Base-by-base conservation (phyloP, 768 basidiomycete genomes). In the Kwoniella shandongensis region DNA sequence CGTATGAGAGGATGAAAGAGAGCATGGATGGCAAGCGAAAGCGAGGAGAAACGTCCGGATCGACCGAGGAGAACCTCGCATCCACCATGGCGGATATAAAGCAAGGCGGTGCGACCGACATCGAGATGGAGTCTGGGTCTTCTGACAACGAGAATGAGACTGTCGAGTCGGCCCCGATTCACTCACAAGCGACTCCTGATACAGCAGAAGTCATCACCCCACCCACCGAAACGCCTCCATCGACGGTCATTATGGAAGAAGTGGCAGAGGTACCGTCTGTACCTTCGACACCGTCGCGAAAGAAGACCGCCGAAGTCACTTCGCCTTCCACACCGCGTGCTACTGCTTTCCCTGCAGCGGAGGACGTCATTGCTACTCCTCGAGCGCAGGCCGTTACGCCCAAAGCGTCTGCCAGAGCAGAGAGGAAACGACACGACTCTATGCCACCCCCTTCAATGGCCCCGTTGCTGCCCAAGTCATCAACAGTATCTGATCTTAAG, bases 271-370 rank as follows among this genome's bases (percentile, higher is more conserved):
- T 25, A 13, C 57, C 54, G 10, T 27, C 30, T 2, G 30, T 45
- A 2, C 70, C 70, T 5, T 32, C 38, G 0, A 72, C 70, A 13
- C 70, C 70, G 6, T 54, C 53, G 8, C 56, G 56, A 18, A 62
- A 59, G 39, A 29, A 36, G 18, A 38, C 32, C 3, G 18, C 51
- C 6, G 41, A 44, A 8, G 26, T 27, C 13, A 44, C 40, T 3
- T 69, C 70, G 17, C 70, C 67, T 27, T 51, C 63, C 15, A 72
- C 70, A 3, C 70, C 70, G 36, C 62, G 67, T 26, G 67, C 67
- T 7, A 36, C 54, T 18, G 38, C 36, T 38, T 4, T 46, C 17
- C 38, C 35, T 36, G 13, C 25, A 39, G 18, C 32, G 3, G 58
- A 62, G 15, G 54, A 56, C 11, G 47, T 44, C 38, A 51, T 38